Base-by-base conservation (phyloP, 1,284 basidiomycete genomes). In the Athelia sp. region DNA sequence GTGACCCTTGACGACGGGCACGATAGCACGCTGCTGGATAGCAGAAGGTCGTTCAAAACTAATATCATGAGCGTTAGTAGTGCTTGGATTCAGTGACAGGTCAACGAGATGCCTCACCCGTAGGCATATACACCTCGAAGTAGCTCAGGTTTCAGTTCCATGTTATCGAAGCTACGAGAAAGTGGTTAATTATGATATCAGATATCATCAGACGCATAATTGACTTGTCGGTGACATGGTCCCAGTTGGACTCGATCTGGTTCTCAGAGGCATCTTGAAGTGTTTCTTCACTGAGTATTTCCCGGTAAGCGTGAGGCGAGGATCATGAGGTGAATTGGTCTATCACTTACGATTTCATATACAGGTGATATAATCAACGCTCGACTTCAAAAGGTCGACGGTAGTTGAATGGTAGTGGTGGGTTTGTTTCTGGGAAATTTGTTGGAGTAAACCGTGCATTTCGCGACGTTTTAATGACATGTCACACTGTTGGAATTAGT, bases 181-280 rank as follows among this genome's bases (percentile, higher is more conserved):
- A 13, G 10, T 21, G 48, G 61, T 66, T 63, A 68, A 58, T 36
- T 24, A 9, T 29, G 21, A 13, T 11, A 26, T 19, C 13, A 9
- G 21, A 45, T 14, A 4, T 15, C 46, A 48, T 18, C 47, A 32
- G 23, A 17, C 22, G 17, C 49, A 36, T 43, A 13, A 68, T 74
- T 65, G 58, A 90, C 92, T 91, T 93, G 78, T 95, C 91, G 65
- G 91, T 85, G 66, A 96, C 79, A 71, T 94, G 87, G 78, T 97
- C 91, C 93, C 93, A 97, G 79, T 98, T 98, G 80, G 93, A 95
- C 84, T 98, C 93, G 75, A 97, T 97, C 77, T 92, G 87, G 61
- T 69, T 76, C 55, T 84, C 89, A 57, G 79, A 71, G 69, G 91
- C 77, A 82, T 92, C 88, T 69, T 93, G 87, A 66, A 89, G 78